phyloP scores from a whole-genome alignment of 164 flowering plant genomes.

The Vitis vinifera region DNA sequence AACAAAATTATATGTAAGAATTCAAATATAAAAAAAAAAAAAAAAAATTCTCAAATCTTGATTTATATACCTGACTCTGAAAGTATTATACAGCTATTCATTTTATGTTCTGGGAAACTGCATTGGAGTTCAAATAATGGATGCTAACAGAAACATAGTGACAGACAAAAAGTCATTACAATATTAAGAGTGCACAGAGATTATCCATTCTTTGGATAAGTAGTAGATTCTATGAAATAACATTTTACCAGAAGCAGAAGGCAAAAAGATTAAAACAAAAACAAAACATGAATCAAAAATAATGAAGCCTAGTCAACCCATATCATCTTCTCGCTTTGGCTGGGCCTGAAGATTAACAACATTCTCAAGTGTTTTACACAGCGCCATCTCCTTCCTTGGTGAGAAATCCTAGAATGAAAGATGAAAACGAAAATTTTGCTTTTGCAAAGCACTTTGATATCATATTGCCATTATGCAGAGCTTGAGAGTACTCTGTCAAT shows the following conservation, averaged over 20 bases:
- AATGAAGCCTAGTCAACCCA: neutral
- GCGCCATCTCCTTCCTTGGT: conserved; percentile 9
- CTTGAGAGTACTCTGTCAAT: conserved; percentile 12
- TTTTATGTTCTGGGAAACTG: too few relatives aligned
- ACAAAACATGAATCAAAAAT: neutral
- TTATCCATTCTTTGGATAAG: too few relatives aligned
- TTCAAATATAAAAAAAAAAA: too few relatives aligned
- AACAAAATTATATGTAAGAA: too few relatives aligned
- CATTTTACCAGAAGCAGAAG: too few relatives aligned
- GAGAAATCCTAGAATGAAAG: neutral
- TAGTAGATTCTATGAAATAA: neutral
- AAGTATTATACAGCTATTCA: too few relatives aligned
- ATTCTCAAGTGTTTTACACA: conserved; percentile 8
- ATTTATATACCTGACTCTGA: too few relatives aligned
- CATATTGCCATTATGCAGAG: conserved; percentile 7
- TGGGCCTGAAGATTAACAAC: conserved; percentile 1
- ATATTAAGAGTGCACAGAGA: too few relatives aligned
- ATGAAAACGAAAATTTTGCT: neutral
- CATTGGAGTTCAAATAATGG: too few relatives aligned
- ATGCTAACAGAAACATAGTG: too few relatives aligned
- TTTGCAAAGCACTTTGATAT: neutral
- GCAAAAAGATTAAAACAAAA: neutral
- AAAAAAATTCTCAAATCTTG: too few relatives aligned
- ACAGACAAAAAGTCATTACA: too few relatives aligned
- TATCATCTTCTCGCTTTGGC: conserved; percentile 5